These are phyloP conservation scores for Boletus sp. DNA, from an alignment of 1,284 basidiomycete genomes.

Conservation along the genomic window DNA sequence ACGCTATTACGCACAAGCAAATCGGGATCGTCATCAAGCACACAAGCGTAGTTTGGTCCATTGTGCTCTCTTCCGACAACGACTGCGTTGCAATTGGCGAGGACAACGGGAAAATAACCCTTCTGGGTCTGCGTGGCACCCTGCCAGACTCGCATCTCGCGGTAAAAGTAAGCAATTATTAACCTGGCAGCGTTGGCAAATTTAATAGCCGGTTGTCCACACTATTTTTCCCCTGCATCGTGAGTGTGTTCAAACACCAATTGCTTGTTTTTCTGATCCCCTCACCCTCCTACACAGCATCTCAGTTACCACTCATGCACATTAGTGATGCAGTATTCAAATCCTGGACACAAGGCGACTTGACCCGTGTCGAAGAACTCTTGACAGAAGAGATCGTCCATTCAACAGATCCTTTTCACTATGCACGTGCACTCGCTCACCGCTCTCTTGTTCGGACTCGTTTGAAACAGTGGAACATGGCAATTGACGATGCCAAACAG, in stretches of 20 bases:
- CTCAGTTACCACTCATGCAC: neutral
- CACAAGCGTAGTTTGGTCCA: neutral
- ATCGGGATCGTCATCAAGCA: neutral
- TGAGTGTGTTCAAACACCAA: neutral
- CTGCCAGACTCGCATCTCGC: conserved; percentile 1
- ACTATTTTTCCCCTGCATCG: neutral
- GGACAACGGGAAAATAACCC: neutral
- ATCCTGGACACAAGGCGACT: neutral
- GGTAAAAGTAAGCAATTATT: neutral
- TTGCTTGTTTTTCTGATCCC: neutral
- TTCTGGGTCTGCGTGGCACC: neutral
- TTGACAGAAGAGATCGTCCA: neutral
- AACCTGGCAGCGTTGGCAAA: neutral
- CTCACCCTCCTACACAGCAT: neutral
- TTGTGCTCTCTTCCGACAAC: neutral
- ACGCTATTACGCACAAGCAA: neutral
- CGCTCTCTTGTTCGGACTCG: conserved; percentile 1
- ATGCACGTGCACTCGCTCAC: neutral
- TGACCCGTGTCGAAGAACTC: neutral
- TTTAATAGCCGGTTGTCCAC: neutral
- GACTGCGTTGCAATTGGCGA: conserved; percentile 2
- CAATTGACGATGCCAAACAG: conserved; percentile 4
- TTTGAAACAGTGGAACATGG: neutral
- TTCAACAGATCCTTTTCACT: neutral
- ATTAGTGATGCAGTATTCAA: neutral